Evolutionary conservation across 352 stramenopile genomes (phyloP).

Genomic region (Pythium dissotocum): DNA sequence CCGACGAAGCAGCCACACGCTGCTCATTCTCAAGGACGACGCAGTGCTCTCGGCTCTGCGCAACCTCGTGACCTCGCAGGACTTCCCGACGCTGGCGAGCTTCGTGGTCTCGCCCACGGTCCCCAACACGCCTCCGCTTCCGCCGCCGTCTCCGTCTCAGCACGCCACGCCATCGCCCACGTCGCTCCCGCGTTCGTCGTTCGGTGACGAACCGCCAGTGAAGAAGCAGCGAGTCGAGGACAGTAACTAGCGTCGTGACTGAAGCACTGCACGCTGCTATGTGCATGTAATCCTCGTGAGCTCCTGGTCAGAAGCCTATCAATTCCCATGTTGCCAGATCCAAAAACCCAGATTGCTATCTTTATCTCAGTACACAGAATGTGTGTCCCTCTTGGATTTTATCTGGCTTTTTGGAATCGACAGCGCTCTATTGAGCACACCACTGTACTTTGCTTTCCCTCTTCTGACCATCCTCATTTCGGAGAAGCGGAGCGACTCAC

Average conservation of each 20-base stretch:
- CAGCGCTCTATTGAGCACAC: conserved; percentile 13
- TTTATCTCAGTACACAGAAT: conserved; percentile 2
- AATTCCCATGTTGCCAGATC: background rate
- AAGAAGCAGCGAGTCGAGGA: conserved; percentile 58
- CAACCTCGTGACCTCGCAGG: conserved; percentile 31
- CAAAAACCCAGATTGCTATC: background rate
- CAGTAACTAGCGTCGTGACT: conserved; percentile 21
- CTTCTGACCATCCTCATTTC: conserved; percentile 3
- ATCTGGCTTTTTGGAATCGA: conserved; percentile 11
- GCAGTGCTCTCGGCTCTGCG: conserved; percentile 37
- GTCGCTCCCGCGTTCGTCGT: conserved; percentile 16
- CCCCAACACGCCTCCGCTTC: conserved; percentile 15
- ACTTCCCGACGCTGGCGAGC: conserved; percentile 26
- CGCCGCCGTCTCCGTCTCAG: conserved; percentile 18
- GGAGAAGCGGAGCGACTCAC: conserved; percentile 1
- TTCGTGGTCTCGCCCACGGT: conserved; percentile 25
- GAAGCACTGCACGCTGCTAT: too few relatives aligned
- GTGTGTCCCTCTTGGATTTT: conserved; percentile 7
- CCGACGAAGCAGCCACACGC: conserved; percentile 26
- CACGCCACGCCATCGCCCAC: background rate
- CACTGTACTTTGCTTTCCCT: background rate
- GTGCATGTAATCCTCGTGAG: too few relatives aligned
- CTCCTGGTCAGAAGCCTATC: too few relatives aligned
- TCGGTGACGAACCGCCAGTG: conserved; percentile 40
- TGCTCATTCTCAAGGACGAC: conserved; percentile 55